Evolutionary conservation across 2,329 filamentous ascomycete genomes (phyloP).

Genomic region (Colletotrichum costaricense): DNA sequence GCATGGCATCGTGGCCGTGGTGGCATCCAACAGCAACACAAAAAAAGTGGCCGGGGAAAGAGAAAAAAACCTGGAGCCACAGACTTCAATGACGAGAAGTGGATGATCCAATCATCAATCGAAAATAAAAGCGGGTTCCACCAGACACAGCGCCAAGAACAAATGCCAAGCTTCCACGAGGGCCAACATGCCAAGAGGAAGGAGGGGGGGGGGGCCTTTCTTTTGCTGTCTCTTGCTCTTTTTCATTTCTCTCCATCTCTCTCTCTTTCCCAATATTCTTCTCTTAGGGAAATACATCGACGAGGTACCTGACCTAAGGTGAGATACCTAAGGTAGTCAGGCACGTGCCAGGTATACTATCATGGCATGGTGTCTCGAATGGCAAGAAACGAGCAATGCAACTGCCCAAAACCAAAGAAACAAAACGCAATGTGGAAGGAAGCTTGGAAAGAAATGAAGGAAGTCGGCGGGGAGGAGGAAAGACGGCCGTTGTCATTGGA

Average conservation of each 20-base stretch:
- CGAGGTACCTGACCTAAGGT: too few relatives aligned
- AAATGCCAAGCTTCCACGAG: not conserved
- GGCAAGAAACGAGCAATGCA: not conserved
- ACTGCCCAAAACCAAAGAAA: not conserved
- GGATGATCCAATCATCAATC: not conserved
- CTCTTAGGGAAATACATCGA: too few relatives aligned
- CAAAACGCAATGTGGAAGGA: not conserved
- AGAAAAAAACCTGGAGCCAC: not conserved
- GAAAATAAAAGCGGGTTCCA: not conserved
- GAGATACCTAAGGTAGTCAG: too few relatives aligned
- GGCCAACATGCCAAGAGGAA: not conserved
- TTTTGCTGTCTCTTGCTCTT: too few relatives aligned
- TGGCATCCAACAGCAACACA: not conserved
- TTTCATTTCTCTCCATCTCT: too few relatives aligned
- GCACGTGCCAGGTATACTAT: not conserved
- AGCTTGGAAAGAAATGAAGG: not conserved
- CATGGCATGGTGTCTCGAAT: not conserved
- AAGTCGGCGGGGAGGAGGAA: not conserved
- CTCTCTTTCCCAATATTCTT: not conserved
- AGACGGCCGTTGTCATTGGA: conserved; percentile 13
- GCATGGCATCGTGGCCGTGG: not conserved
- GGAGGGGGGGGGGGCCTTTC: not conserved
- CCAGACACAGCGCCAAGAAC: not conserved
- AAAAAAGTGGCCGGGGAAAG: not conserved
- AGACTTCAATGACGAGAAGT: not conserved